These are phyloP conservation scores for Talaromyces wortmannii DNA, from an alignment of 495 filamentous ascomycete genomes.

Conservation along the genomic window DNA sequence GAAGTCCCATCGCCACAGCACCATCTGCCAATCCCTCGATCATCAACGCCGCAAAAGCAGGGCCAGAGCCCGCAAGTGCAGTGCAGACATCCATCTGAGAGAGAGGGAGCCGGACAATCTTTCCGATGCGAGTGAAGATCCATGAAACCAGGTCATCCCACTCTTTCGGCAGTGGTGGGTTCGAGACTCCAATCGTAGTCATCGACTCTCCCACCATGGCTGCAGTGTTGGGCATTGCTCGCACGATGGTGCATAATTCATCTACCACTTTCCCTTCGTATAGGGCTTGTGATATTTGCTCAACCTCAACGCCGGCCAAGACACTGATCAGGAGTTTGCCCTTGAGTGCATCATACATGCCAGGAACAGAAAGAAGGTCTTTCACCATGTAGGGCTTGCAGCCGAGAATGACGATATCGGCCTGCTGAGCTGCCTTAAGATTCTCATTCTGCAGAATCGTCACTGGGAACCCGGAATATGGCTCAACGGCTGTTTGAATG, in stretches of 20 bases:
- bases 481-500: slow-evolving; percentile 51
- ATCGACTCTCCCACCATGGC: slow-evolving; percentile 67
- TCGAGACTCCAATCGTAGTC: slow-evolving; percentile 65
- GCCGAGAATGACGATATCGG: slow-evolving; percentile 61
- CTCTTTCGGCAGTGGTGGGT: slow-evolving; percentile 45
- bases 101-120: slow-evolving; percentile 20
- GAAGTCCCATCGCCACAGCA: slow-evolving; percentile 35
- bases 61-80: slow-evolving; percentile 31
- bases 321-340: slow-evolving; percentile 76
- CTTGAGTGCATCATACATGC: slow-evolving; percentile 59
- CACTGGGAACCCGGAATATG: slow-evolving; percentile 24
- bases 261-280: slow-evolving; percentile 26
- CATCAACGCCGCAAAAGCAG: slow-evolving; percentile 37
- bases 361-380: slow-evolving; percentile 53
- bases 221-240: slow-evolving; percentile 74
- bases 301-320: slow-evolving; percentile 61
- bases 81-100: slow-evolving; percentile 30
- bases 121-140: slow-evolving; percentile 34
- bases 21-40: slow-evolving; percentile 36
- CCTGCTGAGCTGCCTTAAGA: slow-evolving; percentile 45
- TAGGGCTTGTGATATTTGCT: slow-evolving; percentile 52
- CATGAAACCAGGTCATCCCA: slow-evolving; percentile 53
- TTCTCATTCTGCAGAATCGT: slow-evolving; percentile 47
- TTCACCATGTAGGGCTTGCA: slow-evolving; percentile 75
- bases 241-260: slow-evolving; percentile 49